A percentile compares a stretch with the other conserved stretches of the same genome.
phyloP scores from a whole-genome alignment of 345 rosid species.

The Salix arbutifolia region DNA sequence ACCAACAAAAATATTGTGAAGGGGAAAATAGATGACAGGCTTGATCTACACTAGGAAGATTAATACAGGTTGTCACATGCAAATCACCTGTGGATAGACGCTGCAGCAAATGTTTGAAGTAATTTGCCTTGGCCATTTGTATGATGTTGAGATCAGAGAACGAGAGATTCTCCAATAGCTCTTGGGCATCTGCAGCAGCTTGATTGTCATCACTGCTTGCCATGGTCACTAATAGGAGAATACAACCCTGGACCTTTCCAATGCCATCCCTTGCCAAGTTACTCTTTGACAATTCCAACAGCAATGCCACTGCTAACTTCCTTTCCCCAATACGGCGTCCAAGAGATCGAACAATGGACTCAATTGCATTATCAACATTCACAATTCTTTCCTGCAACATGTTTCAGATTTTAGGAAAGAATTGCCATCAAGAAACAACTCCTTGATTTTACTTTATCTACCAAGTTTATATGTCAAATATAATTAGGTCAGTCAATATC shows the following conservation, averaged over 20 bases:
- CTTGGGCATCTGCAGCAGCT: slow-evolving; percentile 46
- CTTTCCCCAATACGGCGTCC: slow-evolving; percentile 55
- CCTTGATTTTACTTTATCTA: slow-evolving; percentile 2
- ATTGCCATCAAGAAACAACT: background rate
- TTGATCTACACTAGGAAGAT: background rate
- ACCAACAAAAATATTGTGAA: background rate
- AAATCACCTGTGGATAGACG: slow-evolving; percentile 51
- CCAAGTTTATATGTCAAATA: background rate
- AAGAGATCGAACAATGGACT: slow-evolving; percentile 50
- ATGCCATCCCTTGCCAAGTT: slow-evolving; percentile 31
- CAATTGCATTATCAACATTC: slow-evolving; percentile 39
- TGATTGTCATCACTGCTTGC: slow-evolving; percentile 48
- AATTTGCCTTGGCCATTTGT: slow-evolving; percentile 69
- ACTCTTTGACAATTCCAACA: slow-evolving; percentile 49
- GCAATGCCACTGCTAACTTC: slow-evolving; percentile 50
- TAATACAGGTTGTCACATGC: slow-evolving; percentile 7
- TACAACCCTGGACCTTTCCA: slow-evolving; percentile 60
- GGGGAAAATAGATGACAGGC: background rate
- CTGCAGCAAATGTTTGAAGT: slow-evolving; percentile 52
- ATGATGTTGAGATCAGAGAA: slow-evolving; percentile 50
- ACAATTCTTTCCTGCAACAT: slow-evolving; percentile 55
- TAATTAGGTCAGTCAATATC: background rate
- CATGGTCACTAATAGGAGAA: slow-evolving; percentile 64
- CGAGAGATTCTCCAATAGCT: slow-evolving; percentile 53
- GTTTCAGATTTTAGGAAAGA: slow-evolving; percentile 11